These are phyloP conservation scores for Fraxinus paxiana DNA, from an alignment of 305 asterid species.

Conservation along the genomic window DNA sequence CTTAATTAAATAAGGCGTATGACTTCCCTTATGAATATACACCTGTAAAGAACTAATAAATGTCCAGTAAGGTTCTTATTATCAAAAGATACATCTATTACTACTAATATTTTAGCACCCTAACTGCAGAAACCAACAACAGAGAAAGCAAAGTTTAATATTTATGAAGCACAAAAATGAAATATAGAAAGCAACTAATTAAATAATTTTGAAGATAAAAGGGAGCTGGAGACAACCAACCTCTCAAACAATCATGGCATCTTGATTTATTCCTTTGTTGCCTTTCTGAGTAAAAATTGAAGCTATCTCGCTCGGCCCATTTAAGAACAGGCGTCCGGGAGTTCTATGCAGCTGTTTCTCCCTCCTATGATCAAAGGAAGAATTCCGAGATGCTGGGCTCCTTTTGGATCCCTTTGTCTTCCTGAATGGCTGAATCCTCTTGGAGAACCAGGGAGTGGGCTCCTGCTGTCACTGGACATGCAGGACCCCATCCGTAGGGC, in stretches of 20 bases:
- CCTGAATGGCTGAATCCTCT: slow-evolving; percentile 18
- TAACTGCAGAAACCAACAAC: neutral
- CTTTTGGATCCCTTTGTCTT: slow-evolving; percentile 42
- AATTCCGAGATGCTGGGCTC: slow-evolving; percentile 51
- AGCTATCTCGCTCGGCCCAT: slow-evolving; percentile 71
- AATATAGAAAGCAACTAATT: neutral
- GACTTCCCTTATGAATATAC: neutral
- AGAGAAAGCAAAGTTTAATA: neutral
- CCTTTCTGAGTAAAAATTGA: neutral
- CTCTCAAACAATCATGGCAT: neutral
- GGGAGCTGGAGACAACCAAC: neutral
- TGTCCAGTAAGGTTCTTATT: neutral
- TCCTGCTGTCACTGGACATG: slow-evolving; percentile 66
- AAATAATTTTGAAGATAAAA: neutral
- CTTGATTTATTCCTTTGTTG: neutral
- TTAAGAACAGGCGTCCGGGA: slow-evolving; percentile 71
- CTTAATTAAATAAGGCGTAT: neutral
- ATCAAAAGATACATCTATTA: neutral
- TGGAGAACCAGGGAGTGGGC: slow-evolving; percentile 54
- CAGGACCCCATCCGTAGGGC: slow-evolving; percentile 80
- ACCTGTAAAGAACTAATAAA: neutral
- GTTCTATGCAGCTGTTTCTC: slow-evolving; percentile 63
- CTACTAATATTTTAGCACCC: neutral
- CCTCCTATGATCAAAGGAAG: slow-evolving; percentile 50
- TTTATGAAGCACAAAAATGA: neutral